phyloP scores from a whole-genome alignment of 352 stramenopile species.

The Halophytophthora polymorphica region DNA sequence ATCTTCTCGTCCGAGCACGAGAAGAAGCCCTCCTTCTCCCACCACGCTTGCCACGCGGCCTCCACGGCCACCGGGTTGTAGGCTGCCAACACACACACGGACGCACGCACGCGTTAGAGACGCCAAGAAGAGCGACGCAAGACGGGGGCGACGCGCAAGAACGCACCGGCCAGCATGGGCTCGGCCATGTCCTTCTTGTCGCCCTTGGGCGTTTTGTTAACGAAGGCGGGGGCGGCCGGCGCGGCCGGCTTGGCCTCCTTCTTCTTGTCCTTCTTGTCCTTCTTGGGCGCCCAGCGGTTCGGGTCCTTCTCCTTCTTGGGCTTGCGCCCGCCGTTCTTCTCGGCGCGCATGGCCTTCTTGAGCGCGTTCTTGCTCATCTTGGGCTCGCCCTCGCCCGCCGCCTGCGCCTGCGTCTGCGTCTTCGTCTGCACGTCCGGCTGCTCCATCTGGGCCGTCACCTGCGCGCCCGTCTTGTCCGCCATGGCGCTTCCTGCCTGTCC shows the following conservation, averaged over 20 bases:
- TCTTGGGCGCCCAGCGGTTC: slow-evolving; percentile 86
- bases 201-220: slow-evolving; percentile 93
- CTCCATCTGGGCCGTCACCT: slow-evolving; percentile 13
- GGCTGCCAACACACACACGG: slow-evolving; percentile 16
- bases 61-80: slow-evolving; percentile 98
- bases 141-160: no score
- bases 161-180: slow-evolving; percentile 73
- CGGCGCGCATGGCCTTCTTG: slow-evolving; percentile 90
- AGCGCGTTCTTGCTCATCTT: slow-evolving; percentile 96
- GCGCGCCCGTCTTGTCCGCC: no score
- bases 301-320: slow-evolving; percentile 96
- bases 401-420: not conserved
- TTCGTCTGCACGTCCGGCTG: slow-evolving; percentile 5
- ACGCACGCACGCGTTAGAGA: no score
- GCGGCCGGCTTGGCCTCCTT: slow-evolving; percentile 50
- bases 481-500: no score
- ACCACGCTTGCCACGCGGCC: slow-evolving; percentile 98
- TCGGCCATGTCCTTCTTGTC: slow-evolving; percentile 93
- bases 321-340: slow-evolving; percentile 78
- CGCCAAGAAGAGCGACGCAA: no score
- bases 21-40: slow-evolving; percentile 96
- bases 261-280: slow-evolving; percentile 85
- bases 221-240: slow-evolving; percentile 53
- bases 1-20: slow-evolving; percentile 88
- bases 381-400: slow-evolving; percentile 12